Evolutionary conservation across 1,284 basidiomycete species (phyloP).

Genomic region (Erythrobasidium hasegawianum): DNA sequence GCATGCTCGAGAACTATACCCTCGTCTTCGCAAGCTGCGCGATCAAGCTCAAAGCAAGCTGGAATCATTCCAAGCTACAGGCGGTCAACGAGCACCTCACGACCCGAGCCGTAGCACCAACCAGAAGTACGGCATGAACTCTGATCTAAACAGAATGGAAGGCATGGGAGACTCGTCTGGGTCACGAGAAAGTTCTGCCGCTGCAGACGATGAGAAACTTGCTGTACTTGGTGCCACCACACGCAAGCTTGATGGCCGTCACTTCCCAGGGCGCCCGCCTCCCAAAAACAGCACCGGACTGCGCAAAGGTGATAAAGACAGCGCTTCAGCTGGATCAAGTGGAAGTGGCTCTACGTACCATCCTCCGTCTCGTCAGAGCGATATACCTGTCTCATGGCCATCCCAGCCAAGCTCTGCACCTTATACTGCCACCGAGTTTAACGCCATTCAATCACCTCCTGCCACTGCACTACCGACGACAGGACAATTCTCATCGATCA

Average conservation of each 20-base stretch:
- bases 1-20: slow-evolving; percentile 26
- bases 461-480: background rate
- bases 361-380: background rate
- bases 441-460: background rate
- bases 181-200: background rate
- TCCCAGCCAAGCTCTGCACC: background rate
- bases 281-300: background rate
- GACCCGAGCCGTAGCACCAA: no score
- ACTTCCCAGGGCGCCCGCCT: background rate
- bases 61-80: slow-evolving; percentile 12
- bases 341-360: background rate
- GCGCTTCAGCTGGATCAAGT: no score
- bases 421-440: background rate
- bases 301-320: background rate
- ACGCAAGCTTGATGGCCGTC: slow-evolving; percentile 21
- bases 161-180: background rate
- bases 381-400: background rate
- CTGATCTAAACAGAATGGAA: background rate
- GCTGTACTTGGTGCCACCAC: slow-evolving; percentile 27
- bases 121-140: background rate
- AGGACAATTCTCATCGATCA: background rate
- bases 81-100: background rate
- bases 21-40: slow-evolving; percentile 25
- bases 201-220: slow-evolving; percentile 19
- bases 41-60: slow-evolving; percentile 31